phyloP scores from a whole-genome alignment of 139 green algal genomes.

The Chlorella sp. region DNA sequence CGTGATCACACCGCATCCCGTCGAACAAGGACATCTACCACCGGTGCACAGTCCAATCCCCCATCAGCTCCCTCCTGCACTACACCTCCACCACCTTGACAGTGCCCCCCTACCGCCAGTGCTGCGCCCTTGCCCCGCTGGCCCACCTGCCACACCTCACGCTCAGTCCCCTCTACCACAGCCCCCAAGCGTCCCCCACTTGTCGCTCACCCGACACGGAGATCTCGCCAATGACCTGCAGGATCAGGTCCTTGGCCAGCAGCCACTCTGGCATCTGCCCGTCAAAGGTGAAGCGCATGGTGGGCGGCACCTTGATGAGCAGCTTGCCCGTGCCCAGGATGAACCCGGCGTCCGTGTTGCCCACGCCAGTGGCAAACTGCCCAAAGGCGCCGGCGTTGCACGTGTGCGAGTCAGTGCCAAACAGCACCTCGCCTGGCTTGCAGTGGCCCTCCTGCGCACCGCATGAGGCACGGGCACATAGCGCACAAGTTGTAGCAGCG shows the following conservation, averaged over 20 bases:
- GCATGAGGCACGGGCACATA: neutral
- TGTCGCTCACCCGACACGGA: conserved; percentile 37
- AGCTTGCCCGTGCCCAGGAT: conserved; percentile 96
- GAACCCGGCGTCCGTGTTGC: conserved; percentile 96
- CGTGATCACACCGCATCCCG: too few species aligned
- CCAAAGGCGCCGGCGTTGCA: conserved; percentile 95
- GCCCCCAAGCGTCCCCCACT: too few species aligned
- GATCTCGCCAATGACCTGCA: conserved; percentile 96
- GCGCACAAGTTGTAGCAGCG: too few species aligned
- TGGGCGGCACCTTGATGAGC: conserved; percentile 92
- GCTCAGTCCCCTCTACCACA: too few species aligned
- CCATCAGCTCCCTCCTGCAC: too few species aligned
- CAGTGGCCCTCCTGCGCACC: conserved; percentile 71
- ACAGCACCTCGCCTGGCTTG: conserved; percentile 87
- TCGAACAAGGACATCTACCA: too few species aligned
- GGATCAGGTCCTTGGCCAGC: conserved; percentile 21
- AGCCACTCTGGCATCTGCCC: conserved; percentile 90
- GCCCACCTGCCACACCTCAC: too few species aligned
- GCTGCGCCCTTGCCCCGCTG: too few species aligned
- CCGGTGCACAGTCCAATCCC: too few species aligned
- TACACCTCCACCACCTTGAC: too few species aligned
- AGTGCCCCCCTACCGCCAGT: too few species aligned
- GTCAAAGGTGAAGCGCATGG: conserved; percentile 89
- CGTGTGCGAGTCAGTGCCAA: conserved; percentile 96
- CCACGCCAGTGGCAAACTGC: conserved; percentile 91